Evolutionary conservation across 306 rosid species (phyloP).

Genomic region (Prunus persica): Prunus_persica_NCBIv2 NC_034012.1:10963501-10964000

Average conservation of each 20-base stretch:
- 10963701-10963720: neutral
- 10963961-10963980: too few species aligned
- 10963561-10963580: neutral
- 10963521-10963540: slow-evolving; percentile 9
- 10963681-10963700: neutral
- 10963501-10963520: slow-evolving; percentile 62
- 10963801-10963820: neutral
- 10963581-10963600: neutral
- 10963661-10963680: neutral
- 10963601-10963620: neutral
- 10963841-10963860: too few species aligned
- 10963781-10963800: neutral
- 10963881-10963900: too few species aligned
- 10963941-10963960: too few species aligned
- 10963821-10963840: neutral
- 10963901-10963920: too few species aligned
- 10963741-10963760: neutral
- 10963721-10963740: neutral
- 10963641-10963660: neutral
- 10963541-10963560: neutral
- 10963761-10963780: neutral
- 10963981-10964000: too few species aligned
- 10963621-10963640: neutral
- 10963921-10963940: too few species aligned
- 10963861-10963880: too few species aligned